Evolutionary conservation across 148 eudicot species (phyloP), one percentile per base, ranked within the genome.

Genomic region (Chenopodium berlandieri): DNA sequence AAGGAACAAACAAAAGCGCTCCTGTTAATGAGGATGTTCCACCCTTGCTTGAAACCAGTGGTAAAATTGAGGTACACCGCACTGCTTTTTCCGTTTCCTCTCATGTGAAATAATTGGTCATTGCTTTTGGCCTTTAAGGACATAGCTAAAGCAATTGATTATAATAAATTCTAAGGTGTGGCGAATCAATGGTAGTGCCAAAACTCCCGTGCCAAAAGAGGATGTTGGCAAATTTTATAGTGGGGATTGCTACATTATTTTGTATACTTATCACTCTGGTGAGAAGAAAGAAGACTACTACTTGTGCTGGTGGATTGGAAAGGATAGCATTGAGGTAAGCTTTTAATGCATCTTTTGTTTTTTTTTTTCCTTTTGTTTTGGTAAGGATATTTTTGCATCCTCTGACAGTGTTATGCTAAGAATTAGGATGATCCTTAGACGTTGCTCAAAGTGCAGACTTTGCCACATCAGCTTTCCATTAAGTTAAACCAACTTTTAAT

Each of bases 261-360:
- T 97, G 76, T 92, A 97, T 84, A 87, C 98, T 44, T 93, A 94
- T 84, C 97, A 91, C 83, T 89, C 97, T 84, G 90, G 92, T 76
- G 99, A 97, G 81, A 94, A 92, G 91, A 97, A 92, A 84, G 99
- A 97, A 85, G 98, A 97, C 84, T 94, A 88, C 87, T 97, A 94
- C 90, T 89, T 97, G 88, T 97, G 97, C 89, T 97, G 89, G 88
- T 97, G 99, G 99, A 91, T 94, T 73, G 99, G 99, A 63, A 97
- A 91, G 80, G 98, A 97, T 86, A 97, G 98, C 84, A 84, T 90
- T 83, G 97, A 97, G 97, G 99, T 97, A 86, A 80, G 75, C 60
- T 81, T 64, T 46, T 25, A 58, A 23, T 54, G 30, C 20, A 30
- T 76, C 16, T 23, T 58, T 14, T 79, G 30, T 22, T 70, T 54